phyloP scores from a whole-genome alignment of 192 early-diverging fungal genomes.

The Entomortierella beljakovae region DNA sequence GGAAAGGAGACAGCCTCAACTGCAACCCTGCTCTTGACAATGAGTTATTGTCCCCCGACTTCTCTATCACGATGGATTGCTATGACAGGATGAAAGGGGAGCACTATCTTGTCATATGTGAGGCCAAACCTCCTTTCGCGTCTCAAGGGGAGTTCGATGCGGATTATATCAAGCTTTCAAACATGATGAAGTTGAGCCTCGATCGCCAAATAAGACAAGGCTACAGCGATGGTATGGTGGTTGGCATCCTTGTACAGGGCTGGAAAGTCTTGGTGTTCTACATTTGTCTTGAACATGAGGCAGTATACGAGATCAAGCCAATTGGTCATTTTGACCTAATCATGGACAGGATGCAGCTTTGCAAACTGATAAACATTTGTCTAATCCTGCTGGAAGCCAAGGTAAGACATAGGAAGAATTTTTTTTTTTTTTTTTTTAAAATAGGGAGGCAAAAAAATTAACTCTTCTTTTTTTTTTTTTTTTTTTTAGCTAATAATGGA shows the following conservation, averaged over 20 bases:
- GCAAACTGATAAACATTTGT: conserved; percentile 41
- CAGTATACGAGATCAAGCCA: conserved; percentile 24
- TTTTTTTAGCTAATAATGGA: conserved; percentile 21
- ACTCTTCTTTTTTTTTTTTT: neutral
- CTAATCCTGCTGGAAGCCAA: conserved; percentile 27
- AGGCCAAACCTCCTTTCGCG: conserved; percentile 30
- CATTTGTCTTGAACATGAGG: conserved; percentile 29
- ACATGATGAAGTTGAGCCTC: conserved; percentile 34
- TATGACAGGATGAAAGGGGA: conserved; percentile 18
- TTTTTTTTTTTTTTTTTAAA: neutral
- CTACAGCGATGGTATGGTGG: conserved; percentile 16
- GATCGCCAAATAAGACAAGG: conserved; percentile 27
- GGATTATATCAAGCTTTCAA: conserved; percentile 35
- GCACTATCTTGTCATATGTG: conserved; percentile 25
- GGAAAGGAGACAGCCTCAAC: conserved; percentile 24
- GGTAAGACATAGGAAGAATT: conserved; percentile 14
- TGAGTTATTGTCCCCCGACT: conserved; percentile 20
- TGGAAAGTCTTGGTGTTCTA: conserved; percentile 23
- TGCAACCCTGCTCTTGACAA: conserved; percentile 23
- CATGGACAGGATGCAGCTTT: conserved; percentile 33
- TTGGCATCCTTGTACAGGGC: conserved; percentile 26
- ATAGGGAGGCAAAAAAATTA: neutral
- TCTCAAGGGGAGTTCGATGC: conserved; percentile 30
- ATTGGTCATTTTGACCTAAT: conserved; percentile 35
- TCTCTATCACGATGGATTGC: conserved; percentile 23